phyloP scores from a whole-genome alignment of 2,329 filamentous ascomycete species.

The Fusarium beomiforme region DNA sequence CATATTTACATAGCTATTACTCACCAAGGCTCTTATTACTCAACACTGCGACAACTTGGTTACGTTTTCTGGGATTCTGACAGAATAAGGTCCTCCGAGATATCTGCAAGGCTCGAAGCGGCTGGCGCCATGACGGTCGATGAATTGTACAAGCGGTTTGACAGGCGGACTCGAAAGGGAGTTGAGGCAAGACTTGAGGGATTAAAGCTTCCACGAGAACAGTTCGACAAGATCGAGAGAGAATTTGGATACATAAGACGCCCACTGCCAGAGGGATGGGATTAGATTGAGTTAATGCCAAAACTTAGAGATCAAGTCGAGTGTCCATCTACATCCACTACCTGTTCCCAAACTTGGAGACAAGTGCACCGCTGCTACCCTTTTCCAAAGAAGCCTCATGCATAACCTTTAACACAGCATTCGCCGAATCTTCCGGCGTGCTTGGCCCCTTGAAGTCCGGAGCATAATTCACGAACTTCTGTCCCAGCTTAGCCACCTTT shows the following conservation, averaged over 20 bases:
- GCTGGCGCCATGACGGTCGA: not conserved
- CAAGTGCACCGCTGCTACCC: not conserved
- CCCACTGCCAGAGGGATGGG: not conserved
- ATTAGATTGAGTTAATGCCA: not conserved
- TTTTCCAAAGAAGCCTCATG: not conserved
- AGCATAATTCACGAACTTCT: not conserved
- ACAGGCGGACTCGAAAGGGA: no score
- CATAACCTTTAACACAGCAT: not conserved
- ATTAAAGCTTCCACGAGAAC: not conserved
- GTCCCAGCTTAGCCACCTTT: not conserved
- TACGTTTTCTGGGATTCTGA: not conserved
- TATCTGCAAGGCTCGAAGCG: not conserved
- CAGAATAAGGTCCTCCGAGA: not conserved
- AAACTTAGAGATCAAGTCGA: no score
- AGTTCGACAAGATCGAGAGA: not conserved
- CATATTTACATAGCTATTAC: not conserved
- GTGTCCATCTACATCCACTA: not conserved
- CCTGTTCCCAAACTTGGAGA: not conserved
- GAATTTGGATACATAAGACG: not conserved
- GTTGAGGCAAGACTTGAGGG: not conserved
- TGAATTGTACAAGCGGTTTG: not conserved
- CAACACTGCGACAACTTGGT: not conserved
- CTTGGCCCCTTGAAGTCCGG: not conserved
- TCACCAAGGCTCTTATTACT: not conserved
- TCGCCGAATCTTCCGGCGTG: not conserved